Evolutionary conservation across 2,329 filamentous ascomycete genomes (phyloP), one percentile per base, ranked within the genome.

Genomic region (Neofusicoccum sp.): DNA sequence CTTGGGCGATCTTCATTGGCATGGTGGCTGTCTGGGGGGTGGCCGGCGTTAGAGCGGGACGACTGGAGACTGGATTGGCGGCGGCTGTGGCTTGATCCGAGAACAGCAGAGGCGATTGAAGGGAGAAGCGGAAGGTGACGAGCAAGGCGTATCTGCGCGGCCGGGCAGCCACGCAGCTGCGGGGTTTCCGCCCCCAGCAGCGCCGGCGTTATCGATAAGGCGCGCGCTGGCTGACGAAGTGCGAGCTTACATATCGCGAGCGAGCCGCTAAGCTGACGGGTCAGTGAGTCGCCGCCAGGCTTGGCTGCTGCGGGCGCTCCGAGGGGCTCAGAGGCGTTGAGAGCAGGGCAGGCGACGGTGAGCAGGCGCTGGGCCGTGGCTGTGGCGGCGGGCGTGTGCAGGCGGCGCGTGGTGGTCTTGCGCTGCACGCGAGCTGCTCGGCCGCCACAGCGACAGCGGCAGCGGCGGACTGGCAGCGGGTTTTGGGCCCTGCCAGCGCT

Each of bases 1-100:
- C 72, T 63, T 71, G 70, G 58, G 68, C 69, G 61, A 75, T 71
- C 41, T 64, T 70, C 71, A 74, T 71, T 43, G 51, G 36, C 51
- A 56, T 56, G 7, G 51, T 40, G 49, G 24, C 49, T 34, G 20
- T 28, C 14, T 34, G 6, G 1, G n/a, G 41, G 26, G 41, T 26
- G 28, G 12, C 24, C n/a, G 24, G 16, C 24, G 24, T 24, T 12
- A 14, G 43, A 45, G 24, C 20, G 20, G 20, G 20, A 20, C 20
- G 20, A 20, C 20, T 20, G 20, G 20, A 20, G 20, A 20, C 20
- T 20, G 20, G 20, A 20, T 20, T 20, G 20, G 20, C 20, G 20
- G 26, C 24, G 43, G 24, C 26, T 33, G 47, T 9, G 7, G 34
- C 5, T 14, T 24, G 48, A 20, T 8, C 30, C 28, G 20, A 30